Percentiles rank a stretch among this genome's conserved stretches.
Evolutionary conservation across 805 yeast species (phyloP).

Genomic region (Blastobotrys chiropterorum): DNA sequence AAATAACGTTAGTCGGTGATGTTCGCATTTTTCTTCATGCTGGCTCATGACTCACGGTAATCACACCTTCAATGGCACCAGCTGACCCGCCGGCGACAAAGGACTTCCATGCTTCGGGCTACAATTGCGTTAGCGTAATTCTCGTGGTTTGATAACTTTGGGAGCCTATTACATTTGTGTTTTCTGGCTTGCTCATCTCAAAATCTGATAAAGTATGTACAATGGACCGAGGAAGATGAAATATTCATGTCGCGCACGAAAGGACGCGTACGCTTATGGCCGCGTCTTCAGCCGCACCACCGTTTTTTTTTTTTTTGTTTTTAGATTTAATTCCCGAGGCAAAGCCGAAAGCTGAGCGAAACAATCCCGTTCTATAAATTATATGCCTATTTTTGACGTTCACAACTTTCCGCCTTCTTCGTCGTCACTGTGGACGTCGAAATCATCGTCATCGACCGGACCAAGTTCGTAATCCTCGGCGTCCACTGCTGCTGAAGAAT

Average conservation of each 20-base stretch:
- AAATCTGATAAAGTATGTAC: not conserved
- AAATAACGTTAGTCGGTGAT: not conserved
- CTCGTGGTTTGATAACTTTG: not conserved
- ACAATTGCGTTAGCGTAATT: slow-evolving; percentile 6
- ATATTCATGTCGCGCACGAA: not conserved
- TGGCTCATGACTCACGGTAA: slow-evolving; percentile 40
- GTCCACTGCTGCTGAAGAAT: not conserved
- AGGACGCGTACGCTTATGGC: not conserved
- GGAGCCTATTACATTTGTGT: not conserved
- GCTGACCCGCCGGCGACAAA: slow-evolving; percentile 42
- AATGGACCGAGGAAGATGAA: not conserved
- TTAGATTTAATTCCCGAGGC: too few relatives aligned
- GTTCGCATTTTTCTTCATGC: not conserved
- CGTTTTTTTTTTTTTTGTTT: too few relatives aligned
- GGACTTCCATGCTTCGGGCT: slow-evolving; percentile 30
- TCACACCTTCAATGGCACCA: slow-evolving; percentile 64
- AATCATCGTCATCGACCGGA: slow-evolving; percentile 15
- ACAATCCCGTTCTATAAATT: not conserved
- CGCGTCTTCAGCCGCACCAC: not conserved
- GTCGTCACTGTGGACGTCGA: slow-evolving; percentile 15
- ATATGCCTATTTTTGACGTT: not conserved
- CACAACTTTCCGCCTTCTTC: slow-evolving; percentile 5
- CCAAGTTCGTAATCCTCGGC: slow-evolving; percentile 23
- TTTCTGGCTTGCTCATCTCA: not conserved
- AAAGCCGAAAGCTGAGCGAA: too few relatives aligned